Conservation (phyloP, 208 protist species). For the Jaenimonas drosophilae region DNA sequence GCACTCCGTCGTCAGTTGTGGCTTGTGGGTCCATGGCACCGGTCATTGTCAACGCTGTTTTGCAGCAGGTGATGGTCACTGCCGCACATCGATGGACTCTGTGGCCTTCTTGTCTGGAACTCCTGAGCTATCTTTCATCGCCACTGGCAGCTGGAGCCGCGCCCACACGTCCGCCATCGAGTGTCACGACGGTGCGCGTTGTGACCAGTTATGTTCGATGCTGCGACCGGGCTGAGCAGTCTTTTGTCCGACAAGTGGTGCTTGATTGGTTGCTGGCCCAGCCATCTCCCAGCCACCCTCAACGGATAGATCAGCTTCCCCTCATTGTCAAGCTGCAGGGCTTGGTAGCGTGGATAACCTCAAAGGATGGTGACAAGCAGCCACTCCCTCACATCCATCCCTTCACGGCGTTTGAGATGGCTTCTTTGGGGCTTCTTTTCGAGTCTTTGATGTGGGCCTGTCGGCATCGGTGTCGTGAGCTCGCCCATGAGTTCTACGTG, state of each 20-base stretch:
- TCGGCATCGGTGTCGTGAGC: too few species aligned
- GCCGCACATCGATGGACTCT: constrained; percentile 31
- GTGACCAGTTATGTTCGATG: constrained; percentile 29
- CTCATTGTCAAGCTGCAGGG: too few species aligned
- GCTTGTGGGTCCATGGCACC: too few species aligned
- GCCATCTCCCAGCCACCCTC: too few species aligned
- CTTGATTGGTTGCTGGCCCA: constrained; percentile 39
- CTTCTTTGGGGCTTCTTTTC: constrained; percentile 15
- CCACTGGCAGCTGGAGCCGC: constrained; percentile 7
- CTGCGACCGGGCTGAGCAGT: constrained; percentile 40
- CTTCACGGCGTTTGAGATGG: not conserved
- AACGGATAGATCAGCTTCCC: too few species aligned
- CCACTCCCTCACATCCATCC: too few species aligned
- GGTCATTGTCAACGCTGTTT: constrained; percentile 27
- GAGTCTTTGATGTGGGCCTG: constrained; percentile 43
- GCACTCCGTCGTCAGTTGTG: too few species aligned
- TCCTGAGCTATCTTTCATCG: constrained; percentile 15
- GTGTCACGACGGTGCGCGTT: constrained; percentile 22
- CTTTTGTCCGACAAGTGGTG: constrained; percentile 34
- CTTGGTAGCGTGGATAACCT: too few species aligned
- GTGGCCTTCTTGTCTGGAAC: constrained; percentile 41
- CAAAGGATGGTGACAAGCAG: too few species aligned
- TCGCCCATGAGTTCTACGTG: too few species aligned
- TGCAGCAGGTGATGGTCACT: constrained; percentile 39
- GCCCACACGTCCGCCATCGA: constrained; percentile 5